Conservation (phyloP, 2,329 filamentous ascomycete species). For the Cadophora sp. region DNA sequence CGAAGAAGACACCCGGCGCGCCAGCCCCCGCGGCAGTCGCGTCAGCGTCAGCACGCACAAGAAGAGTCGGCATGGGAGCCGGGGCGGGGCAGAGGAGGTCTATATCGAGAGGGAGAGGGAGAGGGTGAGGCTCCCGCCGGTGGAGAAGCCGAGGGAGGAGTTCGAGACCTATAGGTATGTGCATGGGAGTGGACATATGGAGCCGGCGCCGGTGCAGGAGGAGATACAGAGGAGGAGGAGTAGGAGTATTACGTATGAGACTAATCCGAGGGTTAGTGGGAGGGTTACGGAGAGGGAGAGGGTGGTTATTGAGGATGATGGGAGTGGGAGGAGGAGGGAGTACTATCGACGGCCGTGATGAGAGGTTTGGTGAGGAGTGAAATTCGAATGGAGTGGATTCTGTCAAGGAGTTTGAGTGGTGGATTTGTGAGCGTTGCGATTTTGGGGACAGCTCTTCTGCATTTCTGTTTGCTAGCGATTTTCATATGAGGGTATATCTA, state of each 20-base stretch:
- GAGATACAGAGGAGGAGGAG: slow-evolving; percentile 32
- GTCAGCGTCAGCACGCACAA: slow-evolving; percentile 20
- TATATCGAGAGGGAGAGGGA: slow-evolving; percentile 38
- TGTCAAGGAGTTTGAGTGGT: background rate
- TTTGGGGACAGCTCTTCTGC: too few species aligned
- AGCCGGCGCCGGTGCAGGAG: slow-evolving; percentile 11
- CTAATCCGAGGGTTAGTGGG: slow-evolving; percentile 30
- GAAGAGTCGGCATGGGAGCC: slow-evolving; percentile 25
- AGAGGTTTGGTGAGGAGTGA: background rate
- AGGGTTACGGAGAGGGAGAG: slow-evolving; percentile 36
- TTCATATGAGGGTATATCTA: background rate
- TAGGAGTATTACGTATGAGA: slow-evolving; percentile 38
- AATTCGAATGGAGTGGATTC: too few species aligned
- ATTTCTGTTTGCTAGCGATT: background rate
- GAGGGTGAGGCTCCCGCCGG: slow-evolving; percentile 15
- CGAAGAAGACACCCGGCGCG: slow-evolving; percentile 26
- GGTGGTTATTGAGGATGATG: slow-evolving; percentile 38
- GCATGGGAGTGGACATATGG: slow-evolving; percentile 22
- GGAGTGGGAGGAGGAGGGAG: slow-evolving; percentile 37
- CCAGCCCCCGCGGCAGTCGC: slow-evolving; percentile 23
- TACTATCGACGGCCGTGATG: slow-evolving; percentile 35
- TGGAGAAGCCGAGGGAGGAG: slow-evolving; percentile 23
- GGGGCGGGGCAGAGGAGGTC: slow-evolving; percentile 33
- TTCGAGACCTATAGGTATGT: slow-evolving; percentile 38
- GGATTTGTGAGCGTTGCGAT: background rate